Evolutionary conservation across 2,329 filamentous ascomycete species (phyloP), one percentile per base, ranked within the genome.

Genomic region (Colletotrichum euphorbiae): DNA sequence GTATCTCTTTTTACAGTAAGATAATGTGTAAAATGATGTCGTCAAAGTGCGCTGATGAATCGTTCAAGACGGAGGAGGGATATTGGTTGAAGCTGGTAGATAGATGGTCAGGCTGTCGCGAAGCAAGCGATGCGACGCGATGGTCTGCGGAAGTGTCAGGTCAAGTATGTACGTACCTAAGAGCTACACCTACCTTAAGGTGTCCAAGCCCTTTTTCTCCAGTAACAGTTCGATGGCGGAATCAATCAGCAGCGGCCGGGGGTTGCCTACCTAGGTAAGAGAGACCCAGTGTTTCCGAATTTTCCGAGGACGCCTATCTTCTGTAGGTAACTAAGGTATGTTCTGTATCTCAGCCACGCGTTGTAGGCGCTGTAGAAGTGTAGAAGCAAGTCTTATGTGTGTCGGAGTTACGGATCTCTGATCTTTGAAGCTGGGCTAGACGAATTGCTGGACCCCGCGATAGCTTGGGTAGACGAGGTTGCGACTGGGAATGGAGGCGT

Each of bases 401-500:
- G 13, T 28, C 24, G 21, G 24, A 31, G 24, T 24, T 31, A 31
- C 24, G 24, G 13, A 31, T 57, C 24, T 36, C 21, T 57, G 54
- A 45, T 57, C 4, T 45, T 9, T 21, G 54, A 45, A n/a, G 21
- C 13, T 46, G 24, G 40, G 21, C 28, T 31, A 33, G 42, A 42
- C 12, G 15, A 38, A 11, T 9, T 36, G 56, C 42, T 42, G 28
- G 24, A 38, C 42, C 42, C 56, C 56, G 56, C 56, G 56, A 59
- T 38, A 38, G 36, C 28, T 28, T 38, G 11, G 36, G 13, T 11
- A 19, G n/a, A 36, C 28, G n/a, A 48, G 42, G 17, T 48, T 59
- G 56, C 56, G 56, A 58, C n/a, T 51, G 40, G 40, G 28, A 51
- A 38, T 51, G 51, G 28, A 51, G 54, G 36, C 59, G 52, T 67